Percentiles rank a stretch among this genome's conserved stretches.
phyloP scores from a whole-genome alignment of 768 basidiomycete species.

The Boletus fagicola region DNA sequence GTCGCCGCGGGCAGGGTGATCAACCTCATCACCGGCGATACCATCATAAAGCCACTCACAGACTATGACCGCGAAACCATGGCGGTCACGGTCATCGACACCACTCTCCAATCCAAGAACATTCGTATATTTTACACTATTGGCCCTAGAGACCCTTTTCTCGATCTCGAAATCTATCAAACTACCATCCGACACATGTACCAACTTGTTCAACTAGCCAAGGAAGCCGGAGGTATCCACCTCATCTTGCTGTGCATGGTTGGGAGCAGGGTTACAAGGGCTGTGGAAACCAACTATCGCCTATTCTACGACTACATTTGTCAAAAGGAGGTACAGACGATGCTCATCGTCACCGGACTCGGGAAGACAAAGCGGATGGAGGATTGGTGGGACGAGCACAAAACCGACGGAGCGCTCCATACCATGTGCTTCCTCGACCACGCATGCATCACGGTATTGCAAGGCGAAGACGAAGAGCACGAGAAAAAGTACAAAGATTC shows the following conservation, averaged over 20 bases:
- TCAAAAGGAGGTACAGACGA: constrained; percentile 32
- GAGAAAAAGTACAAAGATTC: constrained; percentile 19
- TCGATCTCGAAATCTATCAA: constrained; percentile 23
- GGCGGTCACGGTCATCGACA: constrained; percentile 23
- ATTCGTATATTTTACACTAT: constrained; percentile 30
- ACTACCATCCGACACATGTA: constrained; percentile 25
- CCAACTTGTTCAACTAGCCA: constrained; percentile 27
- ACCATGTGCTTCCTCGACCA: constrained; percentile 17
- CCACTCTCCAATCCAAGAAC: constrained; percentile 18
- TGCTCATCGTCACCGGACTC: constrained; percentile 40
- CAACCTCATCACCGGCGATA: constrained; percentile 22
- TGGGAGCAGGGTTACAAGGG: constrained; percentile 35
- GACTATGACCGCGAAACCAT: constrained; percentile 36
- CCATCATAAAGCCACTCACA: constrained; percentile 21
- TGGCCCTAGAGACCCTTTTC: constrained; percentile 31
- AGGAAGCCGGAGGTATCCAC: constrained; percentile 33
- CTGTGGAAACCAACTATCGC: constrained; percentile 36
- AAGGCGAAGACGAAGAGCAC: constrained; percentile 20
- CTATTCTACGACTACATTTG: constrained; percentile 41
- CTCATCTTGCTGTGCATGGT: constrained; percentile 42
- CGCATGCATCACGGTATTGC: constrained; percentile 32
- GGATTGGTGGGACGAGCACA: constrained; percentile 33
- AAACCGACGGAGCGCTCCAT: constrained; percentile 4
- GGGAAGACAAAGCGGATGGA: constrained; percentile 34
- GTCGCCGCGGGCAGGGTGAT: constrained; percentile 27